phyloP scores from a whole-genome alignment of 495 filamentous ascomycete species.

The Sabuloglossum arenarium region DNA sequence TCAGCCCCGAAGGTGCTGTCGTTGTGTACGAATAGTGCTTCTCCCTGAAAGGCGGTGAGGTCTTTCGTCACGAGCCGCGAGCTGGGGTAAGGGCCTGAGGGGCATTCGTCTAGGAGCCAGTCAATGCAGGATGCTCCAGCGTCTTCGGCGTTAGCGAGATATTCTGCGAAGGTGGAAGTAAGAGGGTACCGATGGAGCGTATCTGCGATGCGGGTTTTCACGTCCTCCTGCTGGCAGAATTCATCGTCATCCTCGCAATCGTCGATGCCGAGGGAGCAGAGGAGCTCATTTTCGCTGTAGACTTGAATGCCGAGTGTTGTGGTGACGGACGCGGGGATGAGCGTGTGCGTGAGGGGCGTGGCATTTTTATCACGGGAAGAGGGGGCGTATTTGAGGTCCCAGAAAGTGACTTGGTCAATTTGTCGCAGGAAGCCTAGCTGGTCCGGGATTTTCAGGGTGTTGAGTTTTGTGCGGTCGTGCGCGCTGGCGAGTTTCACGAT shows the following conservation, averaged over 20 bases:
- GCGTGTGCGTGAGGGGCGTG: neutral
- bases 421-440: neutral
- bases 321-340: neutral
- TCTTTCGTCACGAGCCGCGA: conserved; percentile 11
- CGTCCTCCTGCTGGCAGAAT: conserved; percentile 19
- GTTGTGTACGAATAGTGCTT: conserved; percentile 21
- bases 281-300: conserved; percentile 12
- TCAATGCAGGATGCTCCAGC: conserved; percentile 15
- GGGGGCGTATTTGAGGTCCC: neutral
- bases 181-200: conserved; percentile 20
- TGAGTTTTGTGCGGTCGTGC: conserved; percentile 1
- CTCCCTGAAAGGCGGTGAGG: conserved; percentile 17
- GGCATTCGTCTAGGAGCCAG: conserved; percentile 18
- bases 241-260: conserved; percentile 16
- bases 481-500: conserved; percentile 11
- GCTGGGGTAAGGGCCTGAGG: neutral
- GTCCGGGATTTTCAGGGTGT: neutral
- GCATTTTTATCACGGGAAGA: neutral
- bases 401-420: neutral
- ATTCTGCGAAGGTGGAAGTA: conserved; percentile 22
- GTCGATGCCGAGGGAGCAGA: conserved; percentile 14
- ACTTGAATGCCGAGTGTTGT: conserved; percentile 11
- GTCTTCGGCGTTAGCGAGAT: conserved; percentile 25
- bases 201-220: conserved; percentile 17
- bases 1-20: conserved; percentile 17